Evolutionary conservation across 495 filamentous ascomycete species (phyloP).

Genomic region (Penicillium pulvis): DNA sequence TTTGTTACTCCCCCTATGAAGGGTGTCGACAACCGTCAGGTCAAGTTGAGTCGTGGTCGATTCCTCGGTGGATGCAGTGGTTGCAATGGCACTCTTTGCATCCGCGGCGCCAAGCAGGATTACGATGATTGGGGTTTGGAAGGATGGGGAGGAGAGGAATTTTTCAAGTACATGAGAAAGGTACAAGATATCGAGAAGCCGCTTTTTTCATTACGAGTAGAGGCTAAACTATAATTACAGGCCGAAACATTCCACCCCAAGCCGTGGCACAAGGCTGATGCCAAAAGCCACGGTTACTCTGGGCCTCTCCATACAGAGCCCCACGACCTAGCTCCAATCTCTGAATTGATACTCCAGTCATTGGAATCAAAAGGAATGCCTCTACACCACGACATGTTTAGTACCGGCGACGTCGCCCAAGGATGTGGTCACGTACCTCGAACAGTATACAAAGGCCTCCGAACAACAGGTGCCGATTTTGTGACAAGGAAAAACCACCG

Average conservation of each 20-base stretch:
- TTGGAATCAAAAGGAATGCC: conserved; percentile 48
- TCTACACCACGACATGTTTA: conserved; percentile 53
- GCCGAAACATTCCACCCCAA: conserved; percentile 52
- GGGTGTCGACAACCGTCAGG: conserved; percentile 54
- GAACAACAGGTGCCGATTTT: conserved; percentile 52
- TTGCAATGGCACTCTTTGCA: conserved; percentile 64
- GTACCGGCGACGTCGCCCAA: conserved; percentile 45
- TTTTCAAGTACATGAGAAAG: conserved; percentile 56
- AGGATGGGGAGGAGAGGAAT: conserved; percentile 56
- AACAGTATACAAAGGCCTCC: conserved; percentile 51
- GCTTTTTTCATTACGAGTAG: not conserved
- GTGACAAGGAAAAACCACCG: conserved; percentile 40
- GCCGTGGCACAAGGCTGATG: conserved; percentile 43
- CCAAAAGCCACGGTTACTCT: conserved; percentile 41
- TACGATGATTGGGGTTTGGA: conserved; percentile 63
- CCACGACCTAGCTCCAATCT: conserved; percentile 52
- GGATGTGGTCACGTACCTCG: conserved; percentile 55
- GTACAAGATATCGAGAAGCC: conserved; percentile 17
- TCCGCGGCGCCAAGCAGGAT: conserved; percentile 60
- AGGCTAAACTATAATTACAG: conserved; percentile 19
- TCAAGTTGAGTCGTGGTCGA: conserved; percentile 61
- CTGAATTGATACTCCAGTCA: conserved; percentile 47
- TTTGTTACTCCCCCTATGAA: conserved; percentile 56
- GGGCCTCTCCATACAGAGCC: conserved; percentile 53
- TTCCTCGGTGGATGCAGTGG: conserved; percentile 61